A percentile compares a stretch with the other conserved stretches of the same genome.
phyloP scores from a whole-genome alignment of 805 yeast genomes.

The Maudiozyma turicensis region DNA sequence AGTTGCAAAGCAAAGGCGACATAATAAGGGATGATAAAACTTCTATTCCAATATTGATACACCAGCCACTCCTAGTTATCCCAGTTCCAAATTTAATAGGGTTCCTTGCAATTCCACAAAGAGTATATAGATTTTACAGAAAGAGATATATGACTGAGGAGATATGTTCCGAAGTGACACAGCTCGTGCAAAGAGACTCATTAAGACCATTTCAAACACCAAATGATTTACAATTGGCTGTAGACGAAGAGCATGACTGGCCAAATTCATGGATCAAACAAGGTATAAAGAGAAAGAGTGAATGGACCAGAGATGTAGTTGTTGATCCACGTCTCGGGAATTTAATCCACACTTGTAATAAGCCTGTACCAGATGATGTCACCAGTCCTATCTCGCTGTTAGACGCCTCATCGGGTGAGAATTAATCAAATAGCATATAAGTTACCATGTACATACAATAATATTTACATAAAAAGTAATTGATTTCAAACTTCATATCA shows the following conservation, averaged over 20 bases:
- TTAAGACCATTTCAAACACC: slow-evolving; percentile 41
- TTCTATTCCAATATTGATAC: slow-evolving; percentile 47
- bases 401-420: not conserved
- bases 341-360: slow-evolving; percentile 2
- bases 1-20: not conserved
- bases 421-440: not conserved
- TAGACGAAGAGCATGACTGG: slow-evolving; percentile 77
- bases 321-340: slow-evolving; percentile 55
- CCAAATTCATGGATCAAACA: slow-evolving; percentile 72
- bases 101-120: slow-evolving; percentile 61
- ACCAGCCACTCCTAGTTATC: slow-evolving; percentile 70
- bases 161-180: slow-evolving; percentile 47
- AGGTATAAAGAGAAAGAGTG: slow-evolving; percentile 67
- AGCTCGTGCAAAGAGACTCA: slow-evolving; percentile 38
- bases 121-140: slow-evolving; percentile 71
- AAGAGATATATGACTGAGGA: slow-evolving; percentile 62
- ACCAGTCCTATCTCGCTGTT: not conserved
- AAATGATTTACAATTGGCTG: slow-evolving; percentile 32
- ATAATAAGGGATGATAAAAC: slow-evolving; percentile 25
- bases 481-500: no score
- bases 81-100: slow-evolving; percentile 76
- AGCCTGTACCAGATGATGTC: not conserved
- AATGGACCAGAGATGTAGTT: slow-evolving; percentile 73
- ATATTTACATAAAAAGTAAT: no score
- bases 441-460: not conserved